Conservation (phyloP, 2,329 filamentous ascomycete genomes). For the Colletotrichum sp. region DNA sequence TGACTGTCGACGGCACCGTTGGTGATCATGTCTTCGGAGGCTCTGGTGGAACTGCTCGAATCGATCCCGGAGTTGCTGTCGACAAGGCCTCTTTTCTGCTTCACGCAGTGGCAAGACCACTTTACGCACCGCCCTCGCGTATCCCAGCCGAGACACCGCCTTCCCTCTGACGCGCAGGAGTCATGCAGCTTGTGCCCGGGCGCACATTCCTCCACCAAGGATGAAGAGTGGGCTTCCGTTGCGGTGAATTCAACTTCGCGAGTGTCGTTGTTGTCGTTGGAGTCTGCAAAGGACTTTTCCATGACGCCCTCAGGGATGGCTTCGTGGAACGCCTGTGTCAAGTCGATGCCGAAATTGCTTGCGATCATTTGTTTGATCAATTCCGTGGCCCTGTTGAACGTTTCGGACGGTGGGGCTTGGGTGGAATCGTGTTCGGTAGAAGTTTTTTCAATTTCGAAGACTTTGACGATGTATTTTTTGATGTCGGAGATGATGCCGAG, state of each 20-base stretch:
- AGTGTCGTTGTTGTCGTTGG: background rate
- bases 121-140: background rate
- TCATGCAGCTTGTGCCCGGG: background rate
- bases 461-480: too few species aligned
- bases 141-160: too few species aligned
- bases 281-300: background rate
- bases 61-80: background rate
- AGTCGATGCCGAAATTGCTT: background rate
- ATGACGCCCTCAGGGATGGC: background rate
- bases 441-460: too few species aligned
- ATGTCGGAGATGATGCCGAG: too few species aligned
- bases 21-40: background rate
- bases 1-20: background rate
- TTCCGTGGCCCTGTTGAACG: background rate
- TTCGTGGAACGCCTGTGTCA: background rate
- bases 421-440: background rate
- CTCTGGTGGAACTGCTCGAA: background rate
- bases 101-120: background rate
- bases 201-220: background rate
- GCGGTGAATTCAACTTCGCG: background rate
- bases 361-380: background rate
- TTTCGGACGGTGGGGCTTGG: background rate
- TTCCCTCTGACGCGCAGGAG: background rate
- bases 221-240: background rate
- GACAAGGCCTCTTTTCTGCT: background rate